Evolutionary conservation across 225 moss, liverwort and hornwort genomes (phyloP).

Genomic region (Ulota crispa): DNA sequence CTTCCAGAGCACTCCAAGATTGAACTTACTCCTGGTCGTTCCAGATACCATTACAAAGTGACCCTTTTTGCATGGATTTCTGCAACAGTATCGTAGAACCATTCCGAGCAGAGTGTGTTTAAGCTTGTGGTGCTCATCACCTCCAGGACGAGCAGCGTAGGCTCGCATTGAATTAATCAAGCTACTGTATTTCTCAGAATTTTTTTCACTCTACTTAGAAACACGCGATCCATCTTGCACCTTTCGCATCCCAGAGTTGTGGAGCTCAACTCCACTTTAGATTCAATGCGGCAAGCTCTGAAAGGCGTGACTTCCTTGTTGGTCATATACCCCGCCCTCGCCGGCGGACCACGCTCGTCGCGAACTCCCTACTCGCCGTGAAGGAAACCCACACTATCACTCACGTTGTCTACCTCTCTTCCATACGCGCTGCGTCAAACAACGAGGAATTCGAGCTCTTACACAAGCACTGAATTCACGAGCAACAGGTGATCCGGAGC

Average conservation of each 20-base stretch:
- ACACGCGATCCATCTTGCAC: not conserved
- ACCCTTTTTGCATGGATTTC: not conserved
- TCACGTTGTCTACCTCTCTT: conserved; percentile 23
- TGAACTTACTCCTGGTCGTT: too few species aligned
- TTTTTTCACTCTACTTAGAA: not conserved
- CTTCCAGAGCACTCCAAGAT: not conserved
- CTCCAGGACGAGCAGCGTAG: not conserved
- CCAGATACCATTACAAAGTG: not conserved
- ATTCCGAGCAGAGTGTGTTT: not conserved
- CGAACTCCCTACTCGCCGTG: conserved; percentile 7
- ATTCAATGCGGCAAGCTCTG: not conserved
- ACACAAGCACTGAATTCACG: conserved; percentile 7
- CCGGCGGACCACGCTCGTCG: not conserved
- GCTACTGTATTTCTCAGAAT: not conserved
- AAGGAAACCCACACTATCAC: not conserved
- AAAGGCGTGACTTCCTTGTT: not conserved
- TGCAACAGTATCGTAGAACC: not conserved
- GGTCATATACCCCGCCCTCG: not conserved
- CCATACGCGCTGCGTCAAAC: not conserved
- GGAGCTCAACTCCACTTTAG: not conserved
- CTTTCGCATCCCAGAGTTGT: not conserved
- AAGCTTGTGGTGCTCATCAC: conserved; percentile 14
- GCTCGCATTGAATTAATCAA: not conserved
- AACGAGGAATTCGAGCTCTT: not conserved
- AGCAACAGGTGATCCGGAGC: conserved; percentile 11